Percentiles rank a stretch among this genome's conserved stretches.
Evolutionary conservation across 1,284 basidiomycete species (phyloP).

Genomic region (Tilletiaria anomala): DNA sequence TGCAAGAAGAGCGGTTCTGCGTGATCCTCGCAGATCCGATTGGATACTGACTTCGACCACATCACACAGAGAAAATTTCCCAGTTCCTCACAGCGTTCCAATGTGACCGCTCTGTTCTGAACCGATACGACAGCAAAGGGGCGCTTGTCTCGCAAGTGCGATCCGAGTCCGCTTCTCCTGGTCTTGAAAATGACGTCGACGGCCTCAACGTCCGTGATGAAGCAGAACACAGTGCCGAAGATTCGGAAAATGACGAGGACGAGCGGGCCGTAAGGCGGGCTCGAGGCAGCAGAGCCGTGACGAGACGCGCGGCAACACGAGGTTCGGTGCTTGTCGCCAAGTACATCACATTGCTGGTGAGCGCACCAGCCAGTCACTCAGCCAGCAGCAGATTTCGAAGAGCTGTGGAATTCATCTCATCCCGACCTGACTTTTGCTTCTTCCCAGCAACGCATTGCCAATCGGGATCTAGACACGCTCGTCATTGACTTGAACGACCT

Average conservation of each 20-base stretch:
- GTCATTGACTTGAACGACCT: conserved; percentile 70
- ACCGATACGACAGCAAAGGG: background rate
- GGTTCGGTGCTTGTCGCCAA: background rate
- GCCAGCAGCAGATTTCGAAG: background rate
- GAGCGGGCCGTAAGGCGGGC: too few relatives aligned
- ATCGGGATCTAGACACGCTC: conserved; percentile 74
- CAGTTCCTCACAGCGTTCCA: conserved; percentile 34
- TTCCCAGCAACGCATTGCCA: conserved; percentile 69
- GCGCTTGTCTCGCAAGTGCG: background rate
- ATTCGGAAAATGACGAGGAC: too few relatives aligned
- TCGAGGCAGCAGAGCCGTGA: background rate
- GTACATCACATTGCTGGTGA: background rate
- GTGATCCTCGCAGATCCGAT: too few relatives aligned
- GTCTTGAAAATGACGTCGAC: too few relatives aligned
- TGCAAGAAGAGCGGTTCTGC: too few relatives aligned
- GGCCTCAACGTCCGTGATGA: too few relatives aligned
- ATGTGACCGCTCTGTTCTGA: conserved; percentile 2
- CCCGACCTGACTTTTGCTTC: too few relatives aligned
- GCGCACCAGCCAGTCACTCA: background rate
- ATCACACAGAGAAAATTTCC: conserved; percentile 15
- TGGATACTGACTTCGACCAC: too few relatives aligned
- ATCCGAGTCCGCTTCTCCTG: too few relatives aligned
- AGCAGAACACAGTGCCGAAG: too few relatives aligned
- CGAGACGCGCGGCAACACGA: background rate
- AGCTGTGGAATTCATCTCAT: background rate